phyloP scores from a whole-genome alignment of 2,329 filamentous ascomycete genomes.

The Tolypocladium nubicola region DNA sequence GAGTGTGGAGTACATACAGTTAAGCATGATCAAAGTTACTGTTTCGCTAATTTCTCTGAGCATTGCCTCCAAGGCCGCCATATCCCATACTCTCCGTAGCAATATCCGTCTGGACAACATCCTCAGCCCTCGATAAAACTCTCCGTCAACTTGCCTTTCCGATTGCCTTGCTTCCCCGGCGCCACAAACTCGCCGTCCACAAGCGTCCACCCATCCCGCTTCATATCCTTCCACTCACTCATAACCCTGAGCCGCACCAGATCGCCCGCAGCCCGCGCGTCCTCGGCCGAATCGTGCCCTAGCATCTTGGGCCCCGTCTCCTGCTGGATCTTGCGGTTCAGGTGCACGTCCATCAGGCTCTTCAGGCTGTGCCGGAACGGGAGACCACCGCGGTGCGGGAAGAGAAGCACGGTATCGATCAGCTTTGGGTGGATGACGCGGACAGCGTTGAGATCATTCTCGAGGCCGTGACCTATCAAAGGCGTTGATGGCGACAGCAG shows the following conservation, averaged over 20 bases:
- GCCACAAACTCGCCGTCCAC: constrained; percentile 35
- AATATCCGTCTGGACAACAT: neutral
- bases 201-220: constrained; percentile 56
- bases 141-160: constrained; percentile 21
- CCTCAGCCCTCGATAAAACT: constrained; percentile 23
- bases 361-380: constrained; percentile 74
- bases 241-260: constrained; percentile 63
- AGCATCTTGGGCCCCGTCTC: constrained; percentile 36
- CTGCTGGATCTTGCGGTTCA: constrained; percentile 71
- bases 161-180: constrained; percentile 17
- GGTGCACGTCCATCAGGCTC: constrained; percentile 54
- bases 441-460: constrained; percentile 85
- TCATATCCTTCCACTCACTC: constrained; percentile 59
- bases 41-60: neutral
- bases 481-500: constrained; percentile 68
- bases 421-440: constrained; percentile 77
- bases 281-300: constrained; percentile 89
- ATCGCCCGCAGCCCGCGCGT: constrained; percentile 81
- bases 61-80: neutral
- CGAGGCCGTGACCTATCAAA: constrained; percentile 83
- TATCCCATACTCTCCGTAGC: neutral
- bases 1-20: neutral
- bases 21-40: neutral
- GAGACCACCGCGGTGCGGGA: constrained; percentile 65
- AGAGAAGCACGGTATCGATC: constrained; percentile 79